Evolutionary conservation across 768 basidiomycete genomes (phyloP), one percentile per base, ranked within the genome.

Genomic region (Clathrus columnatus): DNA sequence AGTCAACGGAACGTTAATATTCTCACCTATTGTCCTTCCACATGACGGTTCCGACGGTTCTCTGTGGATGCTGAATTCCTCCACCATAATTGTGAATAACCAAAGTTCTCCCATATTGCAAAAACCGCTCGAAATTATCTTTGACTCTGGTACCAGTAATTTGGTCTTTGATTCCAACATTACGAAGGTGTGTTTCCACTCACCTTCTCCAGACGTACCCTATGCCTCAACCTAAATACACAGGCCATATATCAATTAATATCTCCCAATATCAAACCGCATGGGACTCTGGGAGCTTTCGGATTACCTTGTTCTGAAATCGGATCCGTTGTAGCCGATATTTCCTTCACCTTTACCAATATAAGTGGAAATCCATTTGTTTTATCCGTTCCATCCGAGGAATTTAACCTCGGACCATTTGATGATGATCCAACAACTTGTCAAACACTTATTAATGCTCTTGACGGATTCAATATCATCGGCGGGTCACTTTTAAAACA

Each of bases 391-490:
- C 80, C 79, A 10, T 76, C 75, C 66, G 72, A 67, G 56, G 80
- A 82, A 62, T 73, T 83, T 48, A 79, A 69, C 60, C 77, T 81
- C 30, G 80, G 79, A 8, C 79, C 80, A 14, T 81, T 82, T 65
- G 64, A 69, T n/a, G 75, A 69, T 59, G 68, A 81, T 60, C 67
- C 78, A 2, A 61, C 71, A 11, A 66, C 70, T 23, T 81, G 79
- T 64, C 79, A 81, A 64, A 81, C 79, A 4, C 70, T 81, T 23
- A 79, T 81, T 68, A 82, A 82, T 60, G 77, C 79, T n/a, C 74
- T 76, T 58, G 78, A 81, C 61, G 75, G 74, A 1, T 66, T 77
- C 48, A 70, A 46, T 64, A 61, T 82, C 28, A 72, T 82, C 20
- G 80, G 79, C 10, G 80, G 76, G 24, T 79, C 77, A 59, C 57